Base-by-base conservation (phyloP, 2,329 filamentous ascomycete species). In the Fonsecaea monophora region DNA sequence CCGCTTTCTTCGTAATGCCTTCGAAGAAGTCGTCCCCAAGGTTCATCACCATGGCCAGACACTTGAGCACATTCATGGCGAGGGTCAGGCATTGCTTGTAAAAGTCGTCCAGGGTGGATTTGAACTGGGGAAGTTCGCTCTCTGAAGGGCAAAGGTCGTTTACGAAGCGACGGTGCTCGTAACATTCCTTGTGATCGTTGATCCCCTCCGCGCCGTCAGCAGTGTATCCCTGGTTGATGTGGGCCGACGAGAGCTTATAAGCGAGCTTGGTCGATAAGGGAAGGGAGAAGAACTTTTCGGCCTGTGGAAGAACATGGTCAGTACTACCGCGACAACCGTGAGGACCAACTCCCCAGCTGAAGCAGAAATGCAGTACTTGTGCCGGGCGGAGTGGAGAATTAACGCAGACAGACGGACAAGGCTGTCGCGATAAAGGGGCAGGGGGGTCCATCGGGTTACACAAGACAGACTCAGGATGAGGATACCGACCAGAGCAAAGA, bases 21-120 rank as follows among this genome's bases (percentile, higher is more conserved):
- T 87, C 85, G 72, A 88, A 88, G 63, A 84, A 83, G 42, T 80
- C 73, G 71, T 89, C 86, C 0, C 81, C 78, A 3, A 88, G 76
- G 6, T 80, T 80, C 4, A 89, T 77, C 3, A 82, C 83, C 7
- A 89, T 78, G 0, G 86, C 85, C 68, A 89, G 86, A 6, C 82
- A 77, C 5, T 79, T 78, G 2, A 85, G 81, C 45, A 89, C 73
- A 42, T 79, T 81, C 40, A 86, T 79, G 0, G 85, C 82, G 1
- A 89, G 77, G 0, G 69, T 75, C 9, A 89, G 76, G 42, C 83
- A 83, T 6, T 79, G 65, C 82, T 83, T 30, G 78, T 77, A 70
- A 80, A 79, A 4, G 78, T 73, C 3, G 74, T 72, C 64, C 82
- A 81, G 8, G 75, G 61, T 60, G 80, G 76, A 55, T 78, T 80